Evolutionary conservation across 2,329 filamentous ascomycete species (phyloP), one percentile per base, ranked within the genome.

Genomic region (Colletotrichum endophyticum): DNA sequence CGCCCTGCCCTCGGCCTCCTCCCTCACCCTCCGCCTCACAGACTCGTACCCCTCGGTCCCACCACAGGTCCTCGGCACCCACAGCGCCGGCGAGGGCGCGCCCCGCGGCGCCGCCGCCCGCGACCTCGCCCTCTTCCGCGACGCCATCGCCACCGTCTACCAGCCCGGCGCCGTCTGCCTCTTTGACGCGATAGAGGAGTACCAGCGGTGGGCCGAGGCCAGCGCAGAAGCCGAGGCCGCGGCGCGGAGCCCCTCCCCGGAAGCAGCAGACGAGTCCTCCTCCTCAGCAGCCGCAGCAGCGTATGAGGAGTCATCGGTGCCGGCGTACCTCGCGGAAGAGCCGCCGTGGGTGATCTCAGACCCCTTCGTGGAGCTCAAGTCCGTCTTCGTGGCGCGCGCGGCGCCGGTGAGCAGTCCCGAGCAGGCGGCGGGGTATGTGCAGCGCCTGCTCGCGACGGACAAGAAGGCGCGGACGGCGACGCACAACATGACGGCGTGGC

Each of bases 401-500:
- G 94, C 94, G 0, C 86, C 85, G 4, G 95, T 98, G 3, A 87
- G 89, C 0, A 95, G 93, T 6, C 91, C 95, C 1, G 87, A 89
- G 1, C 91, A 97, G 84, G 96, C 96, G 4, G 91, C 92, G 74
- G 85, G 87, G 4, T 96, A 92, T 81, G 86, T 99, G 2, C 88
- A 92, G 59, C 93, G 98, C 83, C 89, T 99, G 2, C 89, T 98
- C 9, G 90, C 93, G 7, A 94, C 92, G 11, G 96, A 99, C 85
- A 96, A 94, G 85, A 95, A 95, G 80, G 93, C 95, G 44, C 93
- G 95, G n/a, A 88, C 90, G 63, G 97, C 97, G 6, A 96, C 96
- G 76, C 97, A 99, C 84, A 99, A 99, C 84, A 98, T 99, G 82
- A 96, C 94, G 25, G 96, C 96, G 2, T 99, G 96, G 95, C 92